Evolutionary conservation across 2,329 filamentous ascomycete species (phyloP), one percentile per base, ranked within the genome.

Genomic region (Penicillium sp.): DNA sequence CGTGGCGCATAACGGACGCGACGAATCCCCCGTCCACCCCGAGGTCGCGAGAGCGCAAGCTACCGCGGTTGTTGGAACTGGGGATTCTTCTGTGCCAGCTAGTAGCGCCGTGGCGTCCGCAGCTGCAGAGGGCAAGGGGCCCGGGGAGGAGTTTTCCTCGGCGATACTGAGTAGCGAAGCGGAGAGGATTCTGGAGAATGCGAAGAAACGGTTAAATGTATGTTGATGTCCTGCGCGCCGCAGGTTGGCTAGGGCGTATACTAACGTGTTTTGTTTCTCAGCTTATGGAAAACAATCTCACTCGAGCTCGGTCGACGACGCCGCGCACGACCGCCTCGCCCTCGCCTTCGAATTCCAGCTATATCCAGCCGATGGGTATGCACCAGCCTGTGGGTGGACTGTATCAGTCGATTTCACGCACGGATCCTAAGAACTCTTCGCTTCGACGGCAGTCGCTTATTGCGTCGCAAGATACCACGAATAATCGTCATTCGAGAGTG

Each of bases 271-370:
- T 53, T 39, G 31, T 37, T 48, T 18, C 22, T 71, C 6, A 95
- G 91, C 89, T 90, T 32, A 96, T 97, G 92, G 93, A 97, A 75
- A 91, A 89, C 37, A 97, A 97, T 65, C 79, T 97, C 20, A 87
- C 83, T 55, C 87, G 90, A 58, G 92, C 91, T 31, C 85, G 90
- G 65, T 85, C 83, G 61, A 87, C 88, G 10, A 87, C 88, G 9
- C 78, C 90, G 24, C 79, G 83, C 13, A 67, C 75, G 7, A 80
- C 82, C 24, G 77, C 79, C 48, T 77, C 78, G 51, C 75, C 79
- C 11, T 77, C 65, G 26, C 51, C 64, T 13, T 45, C 52, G 38
- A 54, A 50, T 40, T 57, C 55, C 24, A 57, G 66, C 9, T 61
- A 59, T n/a, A 62, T 62, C 16, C 65, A 64, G 10, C 63, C 69